phyloP scores from a whole-genome alignment of 1,284 basidiomycete species.

The Rhizopogon hawkerae region DNA sequence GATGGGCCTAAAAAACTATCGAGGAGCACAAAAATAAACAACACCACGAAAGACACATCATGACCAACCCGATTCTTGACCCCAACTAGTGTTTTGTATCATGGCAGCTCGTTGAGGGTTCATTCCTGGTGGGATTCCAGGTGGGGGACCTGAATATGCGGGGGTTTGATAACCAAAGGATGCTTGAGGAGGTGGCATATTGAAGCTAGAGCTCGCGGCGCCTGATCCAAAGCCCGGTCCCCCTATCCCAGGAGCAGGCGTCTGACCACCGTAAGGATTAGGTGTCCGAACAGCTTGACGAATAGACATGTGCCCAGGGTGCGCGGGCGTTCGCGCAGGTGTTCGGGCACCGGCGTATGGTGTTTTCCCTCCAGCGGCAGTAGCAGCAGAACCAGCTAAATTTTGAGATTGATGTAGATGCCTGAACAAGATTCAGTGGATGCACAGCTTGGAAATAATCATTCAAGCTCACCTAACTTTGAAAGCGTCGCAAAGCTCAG shows the following conservation, averaged over 20 bases:
- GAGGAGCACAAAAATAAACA: constrained; percentile 8
- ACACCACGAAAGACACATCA: constrained; percentile 11
- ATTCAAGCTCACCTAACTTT: constrained; percentile 64
- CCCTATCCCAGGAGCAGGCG: constrained; percentile 32
- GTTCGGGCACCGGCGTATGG: constrained; percentile 68
- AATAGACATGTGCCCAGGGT: constrained; percentile 65
- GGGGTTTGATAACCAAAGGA: constrained; percentile 61
- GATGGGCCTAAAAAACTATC: constrained; percentile 2
- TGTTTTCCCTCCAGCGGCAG: constrained; percentile 62
- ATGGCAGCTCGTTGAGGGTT: constrained; percentile 57
- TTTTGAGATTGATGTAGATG: constrained; percentile 78
- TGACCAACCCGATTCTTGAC: constrained; percentile 26
- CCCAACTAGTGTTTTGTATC: constrained; percentile 42
- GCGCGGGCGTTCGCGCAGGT: constrained; percentile 63
- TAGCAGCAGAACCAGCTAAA: constrained; percentile 38
- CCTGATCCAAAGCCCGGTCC: constrained; percentile 17
- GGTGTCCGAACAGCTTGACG: constrained; percentile 59
- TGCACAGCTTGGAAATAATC: constrained; percentile 11
- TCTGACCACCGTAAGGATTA: constrained; percentile 58
- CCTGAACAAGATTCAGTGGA: constrained; percentile 28
- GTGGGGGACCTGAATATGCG: constrained; percentile 33
- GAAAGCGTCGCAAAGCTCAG: constrained; percentile 92
- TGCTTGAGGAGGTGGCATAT: constrained; percentile 26
- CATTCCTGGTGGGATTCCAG: constrained; percentile 42
- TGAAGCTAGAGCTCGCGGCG: constrained; percentile 21